These are phyloP conservation scores for Globisporangium abappressorium DNA, from an alignment of 352 stramenopile genomes.

Conservation along the genomic window DNA sequence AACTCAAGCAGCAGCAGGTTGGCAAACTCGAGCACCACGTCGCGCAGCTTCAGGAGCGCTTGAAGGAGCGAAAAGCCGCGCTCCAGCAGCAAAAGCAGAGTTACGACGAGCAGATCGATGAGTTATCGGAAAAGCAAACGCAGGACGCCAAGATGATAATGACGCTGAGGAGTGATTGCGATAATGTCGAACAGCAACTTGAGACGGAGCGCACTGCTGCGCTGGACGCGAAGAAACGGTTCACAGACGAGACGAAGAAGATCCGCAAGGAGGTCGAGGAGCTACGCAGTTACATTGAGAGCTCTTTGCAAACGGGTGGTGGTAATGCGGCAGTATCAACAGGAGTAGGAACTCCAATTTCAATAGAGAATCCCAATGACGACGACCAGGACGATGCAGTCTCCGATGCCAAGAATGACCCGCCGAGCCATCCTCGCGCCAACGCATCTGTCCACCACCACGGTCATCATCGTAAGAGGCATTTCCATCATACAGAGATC, in stretches of 20 bases:
- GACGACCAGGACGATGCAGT: not conserved
- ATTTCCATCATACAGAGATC: not conserved
- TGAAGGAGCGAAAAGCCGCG: conserved; percentile 43
- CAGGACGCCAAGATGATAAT: conserved; percentile 37
- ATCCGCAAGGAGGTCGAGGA: conserved; percentile 42
- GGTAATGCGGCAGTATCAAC: not conserved
- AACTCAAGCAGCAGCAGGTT: conserved; percentile 32
- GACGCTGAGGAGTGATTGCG: conserved; percentile 34
- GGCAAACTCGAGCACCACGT: conserved; percentile 34
- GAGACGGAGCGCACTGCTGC: conserved; percentile 18
- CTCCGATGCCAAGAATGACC: not conserved
- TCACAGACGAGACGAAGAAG: conserved; percentile 27
- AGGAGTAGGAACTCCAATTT: not conserved
- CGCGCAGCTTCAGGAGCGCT: conserved; percentile 34
- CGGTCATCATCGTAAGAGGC: not conserved
- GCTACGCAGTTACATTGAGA: conserved; percentile 47
- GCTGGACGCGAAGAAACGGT: conserved; percentile 23
- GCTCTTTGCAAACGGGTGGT: conserved; percentile 19
- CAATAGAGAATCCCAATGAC: not conserved
- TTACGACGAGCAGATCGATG: conserved; percentile 28
- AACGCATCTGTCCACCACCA: conserved; percentile 2
- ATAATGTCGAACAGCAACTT: conserved; percentile 27
- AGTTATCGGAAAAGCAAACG: conserved; percentile 33
- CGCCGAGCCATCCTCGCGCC: not conserved
- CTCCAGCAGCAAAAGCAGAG: conserved; percentile 42